Evolutionary conservation across 306 rosid species (phyloP), one percentile per base, ranked within the genome.

Genomic region (Psophocarpus tetragonolobus): DNA sequence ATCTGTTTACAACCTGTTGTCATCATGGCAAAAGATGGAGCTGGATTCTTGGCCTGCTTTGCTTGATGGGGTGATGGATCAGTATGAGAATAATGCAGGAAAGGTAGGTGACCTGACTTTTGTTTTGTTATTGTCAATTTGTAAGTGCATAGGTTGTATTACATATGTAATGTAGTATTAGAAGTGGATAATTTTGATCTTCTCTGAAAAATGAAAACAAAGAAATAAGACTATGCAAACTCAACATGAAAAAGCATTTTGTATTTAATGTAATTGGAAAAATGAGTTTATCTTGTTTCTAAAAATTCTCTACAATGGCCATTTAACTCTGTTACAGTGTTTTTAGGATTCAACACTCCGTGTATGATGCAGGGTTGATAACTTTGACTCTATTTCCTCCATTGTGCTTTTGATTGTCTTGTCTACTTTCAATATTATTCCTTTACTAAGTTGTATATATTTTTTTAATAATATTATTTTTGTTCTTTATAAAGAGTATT

Each of bases 1-100:
- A 36, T 69, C 89, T 65, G 64, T 95, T 76, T 30, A 45, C 68
- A 82, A 54, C 61, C 83, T 95, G 73, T 80, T 87, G 83, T 80
- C 86, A n/a, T 84, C 84, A 5, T 95, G 97, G 98, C 90, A 88
- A 74, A 85, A 80, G 85, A 66, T 95, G 68, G 98, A 95, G 84
- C 67, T 90, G 18, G 89, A 79, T 67, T 89, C 95, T 6, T 95
- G 98, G 98, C 90, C 97, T 17, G 80, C 88, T 35, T 85, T 95
- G 87, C 95, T 95, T 79, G 91, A 92, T 63, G 92, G 84, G 81
- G 98, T 92, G 84, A 87, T 84, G 73, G 88, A 88, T 54, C 93
- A 83, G 60, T 92, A 51, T 74, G 97, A 95, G 76, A 77, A 74
- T 35, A 92, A 95, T 73, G 96, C 97, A 30, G 91, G 78, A 29